Evolutionary conservation across 495 filamentous ascomycete genomes (phyloP).

Genomic region (Daldinia vernicosa): DNA sequence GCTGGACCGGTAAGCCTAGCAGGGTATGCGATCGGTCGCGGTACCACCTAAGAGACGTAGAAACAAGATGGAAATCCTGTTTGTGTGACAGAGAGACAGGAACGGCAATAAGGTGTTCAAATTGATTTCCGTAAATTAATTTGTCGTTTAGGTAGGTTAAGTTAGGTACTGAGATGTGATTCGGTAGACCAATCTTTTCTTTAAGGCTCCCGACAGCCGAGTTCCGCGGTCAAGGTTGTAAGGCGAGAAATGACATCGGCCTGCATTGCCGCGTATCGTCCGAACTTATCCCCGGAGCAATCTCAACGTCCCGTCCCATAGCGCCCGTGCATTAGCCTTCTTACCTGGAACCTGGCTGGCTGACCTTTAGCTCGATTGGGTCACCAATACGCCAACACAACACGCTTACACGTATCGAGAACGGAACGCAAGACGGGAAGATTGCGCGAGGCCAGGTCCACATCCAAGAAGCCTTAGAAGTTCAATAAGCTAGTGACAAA

Average conservation of each 20-base stretch:
- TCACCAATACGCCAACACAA: background rate
- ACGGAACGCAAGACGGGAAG: slow-evolving; percentile 10
- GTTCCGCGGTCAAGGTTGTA: background rate
- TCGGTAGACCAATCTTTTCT: background rate
- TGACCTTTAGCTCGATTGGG: slow-evolving; percentile 3
- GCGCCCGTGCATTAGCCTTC: slow-evolving; percentile 16
- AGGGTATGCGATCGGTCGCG: background rate
- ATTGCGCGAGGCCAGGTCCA: slow-evolving; percentile 1
- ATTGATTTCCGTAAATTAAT: background rate
- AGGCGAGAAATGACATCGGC: slow-evolving; percentile 10
- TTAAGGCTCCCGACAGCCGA: background rate
- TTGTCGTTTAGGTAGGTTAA: background rate
- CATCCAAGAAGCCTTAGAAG: slow-evolving; percentile 7
- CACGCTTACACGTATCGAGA: slow-evolving; percentile 29
- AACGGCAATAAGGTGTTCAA: background rate
- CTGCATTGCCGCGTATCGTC: slow-evolving; percentile 23
- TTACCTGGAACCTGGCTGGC: slow-evolving; percentile 12
- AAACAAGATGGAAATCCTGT: background rate
- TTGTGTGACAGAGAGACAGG: background rate
- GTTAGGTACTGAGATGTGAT: background rate
- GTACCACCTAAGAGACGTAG: background rate
- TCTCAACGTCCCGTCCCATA: slow-evolving; percentile 29
- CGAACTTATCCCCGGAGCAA: slow-evolving; percentile 13
- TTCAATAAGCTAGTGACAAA: background rate
- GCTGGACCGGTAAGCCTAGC: slow-evolving; percentile 17